Evolutionary conservation across 192 early-diverging fungal species (phyloP), one percentile per base, ranked within the genome.

Genomic region (Coemansia sp.): DNA sequence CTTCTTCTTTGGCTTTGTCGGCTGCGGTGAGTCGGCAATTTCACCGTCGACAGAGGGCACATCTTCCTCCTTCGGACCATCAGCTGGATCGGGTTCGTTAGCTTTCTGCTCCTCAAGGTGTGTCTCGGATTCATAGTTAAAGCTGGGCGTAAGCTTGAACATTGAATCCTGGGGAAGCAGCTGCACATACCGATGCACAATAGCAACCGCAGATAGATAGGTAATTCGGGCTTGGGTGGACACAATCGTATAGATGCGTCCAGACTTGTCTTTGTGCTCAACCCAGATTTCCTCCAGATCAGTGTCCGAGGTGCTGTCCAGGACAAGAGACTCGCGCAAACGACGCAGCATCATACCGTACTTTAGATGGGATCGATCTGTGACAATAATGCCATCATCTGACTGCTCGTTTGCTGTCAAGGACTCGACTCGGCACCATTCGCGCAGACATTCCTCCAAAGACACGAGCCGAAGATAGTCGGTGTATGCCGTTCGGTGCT

Each of bases 151-250:
- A 8, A 83, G 68, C 38, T 73, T 61, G 65, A 73, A 87, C 45
- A 70, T 85, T 38, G 60, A 48, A 68, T 94, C 92, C 7, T 75
- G 61, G 0, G 92, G 87, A n/a, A 95, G 83, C 0, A 75, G 60
- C 30, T 72, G 79, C 57, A 94, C 94, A 58, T 92, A 97, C 29
- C 83, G 79, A 74, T 91, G 48, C 0, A 97, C 36, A 0, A 89
- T 67, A 1, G 72, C 37, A 2, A 92, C 65, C 8, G 94, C 83
- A 1, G 88, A 89, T 38, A 87, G 68, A 25, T 89, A 71, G 0
- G 92, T 91, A 6, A 91, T 82, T 2, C 79, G 75, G 0, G 95
- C 95, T 9, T 87, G 84, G 0, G 92, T 93, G 0, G 76, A 22
- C 4, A 73, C 56, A 2, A 94, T 82, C 7, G 74, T 74, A 64